Evolutionary conservation across 1,284 basidiomycete species (phyloP), one percentile per base, ranked within the genome.

Genomic region (Trichosporon faecale): DNA sequence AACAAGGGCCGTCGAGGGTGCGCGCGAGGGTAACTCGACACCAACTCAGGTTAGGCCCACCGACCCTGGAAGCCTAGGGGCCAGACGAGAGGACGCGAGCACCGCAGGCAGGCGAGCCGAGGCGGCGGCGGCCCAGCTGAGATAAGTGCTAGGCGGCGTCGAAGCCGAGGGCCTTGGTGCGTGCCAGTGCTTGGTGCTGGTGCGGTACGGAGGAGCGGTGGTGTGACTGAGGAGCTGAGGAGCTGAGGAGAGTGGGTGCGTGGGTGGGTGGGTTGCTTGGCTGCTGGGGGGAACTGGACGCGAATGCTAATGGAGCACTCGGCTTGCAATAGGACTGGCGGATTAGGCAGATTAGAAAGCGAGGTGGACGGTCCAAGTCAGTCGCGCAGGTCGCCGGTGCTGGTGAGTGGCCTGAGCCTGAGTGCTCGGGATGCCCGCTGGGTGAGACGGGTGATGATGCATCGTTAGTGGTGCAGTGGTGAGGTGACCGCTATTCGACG

Each of bases 31-130:
- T 61, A 61, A 31, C 29, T 61, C 57, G 57, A 61, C 49, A 61
- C 57, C 57, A 33, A 31, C 57, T 61, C 57, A 61, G 57, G 57
- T 61, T 61, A 61, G 57, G 57, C 57, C 29, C 57, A 31, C 27
- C 18, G 18, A n/a, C 57, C 57, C 57, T 61, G 57, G 29, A 3
- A 5, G n/a, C 18, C 23, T n/a, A 61, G 57, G 57, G 57, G 27
- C 27, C 14, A 61, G 57, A 3, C 27, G 18, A 18, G 57, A 61
- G 27, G 57, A 61, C 57, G 57, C 57, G 57, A 29, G 57, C 21
- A 18, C 49, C 21, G 21, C 29, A 33, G 27, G 57, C 57, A 18
- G 16, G n/a, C 5, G 29, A 31, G 16, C 29, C 31, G 57, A 61
- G 57, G 29, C 57, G 3, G 23, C 8, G 11, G 18, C 40, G 52